Percentiles rank a stretch among this genome's conserved stretches.
Conservation (phyloP, 306 rosid species). For the Prinsepia uniflora region DNA sequence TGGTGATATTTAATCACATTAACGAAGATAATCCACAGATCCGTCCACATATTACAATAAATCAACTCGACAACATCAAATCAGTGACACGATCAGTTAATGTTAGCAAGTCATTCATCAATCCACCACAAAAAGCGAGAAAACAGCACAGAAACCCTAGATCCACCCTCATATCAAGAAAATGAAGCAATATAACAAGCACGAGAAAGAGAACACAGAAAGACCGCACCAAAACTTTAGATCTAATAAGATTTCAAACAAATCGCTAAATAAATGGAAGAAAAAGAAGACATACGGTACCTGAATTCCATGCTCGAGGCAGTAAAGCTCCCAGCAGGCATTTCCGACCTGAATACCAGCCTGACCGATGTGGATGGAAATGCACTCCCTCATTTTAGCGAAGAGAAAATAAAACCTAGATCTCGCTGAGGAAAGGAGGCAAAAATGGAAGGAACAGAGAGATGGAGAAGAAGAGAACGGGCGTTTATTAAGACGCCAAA, state of each 20-base stretch:
- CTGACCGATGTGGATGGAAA: constrained; percentile 63
- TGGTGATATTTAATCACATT: background rate
- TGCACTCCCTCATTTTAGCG: constrained; percentile 56
- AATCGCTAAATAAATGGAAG: background rate
- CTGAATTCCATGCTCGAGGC: constrained; percentile 64
- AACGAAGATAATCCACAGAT: background rate
- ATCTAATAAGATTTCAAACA: background rate
- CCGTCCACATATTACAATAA: constrained; percentile 1
- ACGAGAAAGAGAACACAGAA: background rate
- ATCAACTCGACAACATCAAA: background rate
- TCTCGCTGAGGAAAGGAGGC: no score
- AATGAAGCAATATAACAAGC: background rate
- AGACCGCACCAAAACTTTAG: background rate
- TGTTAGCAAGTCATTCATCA: background rate
- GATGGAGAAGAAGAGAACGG: constrained; percentile 15
- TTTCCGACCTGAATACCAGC: constrained; percentile 68
- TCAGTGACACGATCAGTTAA: background rate
- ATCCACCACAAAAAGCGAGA: background rate
- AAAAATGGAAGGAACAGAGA: background rate
- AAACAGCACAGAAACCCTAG: background rate
- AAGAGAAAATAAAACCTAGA: background rate
- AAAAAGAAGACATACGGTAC: constrained; percentile 12
- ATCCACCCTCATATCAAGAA: background rate
- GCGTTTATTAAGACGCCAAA: constrained; percentile 65
- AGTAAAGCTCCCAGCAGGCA: constrained; percentile 57